Evolutionary conservation across 2,329 filamentous ascomycete species (phyloP), one percentile per base, ranked within the genome.

Genomic region (Paecilomyces formosus): DNA sequence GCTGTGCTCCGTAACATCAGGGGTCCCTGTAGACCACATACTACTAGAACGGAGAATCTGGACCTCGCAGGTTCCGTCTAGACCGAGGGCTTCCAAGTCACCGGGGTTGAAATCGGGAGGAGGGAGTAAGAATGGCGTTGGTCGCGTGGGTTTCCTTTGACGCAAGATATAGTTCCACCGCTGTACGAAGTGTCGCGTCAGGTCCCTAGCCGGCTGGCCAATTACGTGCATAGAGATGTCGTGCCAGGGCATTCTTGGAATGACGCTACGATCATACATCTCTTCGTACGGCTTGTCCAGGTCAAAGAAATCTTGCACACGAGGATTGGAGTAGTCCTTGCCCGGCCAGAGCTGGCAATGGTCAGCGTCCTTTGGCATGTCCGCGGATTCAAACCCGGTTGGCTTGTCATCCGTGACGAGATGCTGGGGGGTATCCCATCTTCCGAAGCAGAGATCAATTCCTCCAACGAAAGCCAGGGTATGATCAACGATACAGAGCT

Each of bases 221-320:
- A 97, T 92, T 50, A 99, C 88, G 74, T 97, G 94, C 94, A 99
- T 97, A 2, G 88, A 86, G 62, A 99, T 92, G 72, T 99, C 94
- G 69, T 99, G 94, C 94, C 94, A 99, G 1, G 94, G 93, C 94
- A 97, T 99, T 61, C 94, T 82, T 1, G 94, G 92, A 18, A 93
- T 84, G 70, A 89, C 89, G 60, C 85, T 88, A 57, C 94, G 88
- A 74, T 97, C 91, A 69, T 97, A 99, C 94, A 97, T 97, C 74
- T 99, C 94, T 69, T 96, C 94, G 68, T 97, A 97, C 1, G 94
- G 94, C 72, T 95, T 91, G 70, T 94, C 88, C 26, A 99, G 83
- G 59, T 87, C 86, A 78, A 91, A 97, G 71, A 99, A 99, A 72
- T 99, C 94, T 66, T 95, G 90, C 2, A 97, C 90, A 66, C 94